Evolutionary conservation across 306 rosid species (phyloP).

Genomic region (Quercus rubra): DNA sequence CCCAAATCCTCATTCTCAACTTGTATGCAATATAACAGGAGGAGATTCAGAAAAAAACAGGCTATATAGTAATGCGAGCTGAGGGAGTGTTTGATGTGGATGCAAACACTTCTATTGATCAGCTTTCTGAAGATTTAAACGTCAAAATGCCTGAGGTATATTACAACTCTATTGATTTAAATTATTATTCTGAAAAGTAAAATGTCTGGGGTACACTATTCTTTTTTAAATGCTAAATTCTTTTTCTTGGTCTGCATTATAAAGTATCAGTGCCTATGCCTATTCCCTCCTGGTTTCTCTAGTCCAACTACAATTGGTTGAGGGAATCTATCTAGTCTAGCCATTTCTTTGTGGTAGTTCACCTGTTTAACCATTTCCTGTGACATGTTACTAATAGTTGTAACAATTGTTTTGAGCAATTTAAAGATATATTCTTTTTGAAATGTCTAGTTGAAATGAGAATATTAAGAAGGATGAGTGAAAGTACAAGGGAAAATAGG

Average conservation of each 20-base stretch:
- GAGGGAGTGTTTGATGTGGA: constrained; percentile 94
- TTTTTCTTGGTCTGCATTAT: neutral
- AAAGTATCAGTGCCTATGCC: neutral
- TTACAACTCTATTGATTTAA: neutral
- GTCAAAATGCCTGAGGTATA: constrained; percentile 94
- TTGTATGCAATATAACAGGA: constrained; percentile 53
- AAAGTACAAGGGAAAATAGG: too few relatives aligned
- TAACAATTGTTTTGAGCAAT: neutral
- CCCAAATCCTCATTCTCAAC: constrained; percentile 1
- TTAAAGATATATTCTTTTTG: neutral
- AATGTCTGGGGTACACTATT: constrained; percentile 76
- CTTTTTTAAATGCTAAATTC: constrained; percentile 3
- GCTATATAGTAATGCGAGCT: constrained; percentile 96
- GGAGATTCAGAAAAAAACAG: constrained; percentile 99
- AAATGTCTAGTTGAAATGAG: neutral
- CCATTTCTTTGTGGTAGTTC: constrained; percentile 1
- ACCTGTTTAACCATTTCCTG: neutral
- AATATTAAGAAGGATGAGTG: too few relatives aligned
- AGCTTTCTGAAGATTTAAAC: constrained; percentile 91
- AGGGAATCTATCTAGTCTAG: neutral
- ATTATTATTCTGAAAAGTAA: constrained; percentile 20
- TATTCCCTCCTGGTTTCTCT: neutral
- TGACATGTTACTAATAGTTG: neutral
- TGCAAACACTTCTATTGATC: constrained; percentile 96
- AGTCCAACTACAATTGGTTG: neutral